Base-by-base conservation (phyloP, 352 stramenopile species). In the Pythium dissotocum region DNA sequence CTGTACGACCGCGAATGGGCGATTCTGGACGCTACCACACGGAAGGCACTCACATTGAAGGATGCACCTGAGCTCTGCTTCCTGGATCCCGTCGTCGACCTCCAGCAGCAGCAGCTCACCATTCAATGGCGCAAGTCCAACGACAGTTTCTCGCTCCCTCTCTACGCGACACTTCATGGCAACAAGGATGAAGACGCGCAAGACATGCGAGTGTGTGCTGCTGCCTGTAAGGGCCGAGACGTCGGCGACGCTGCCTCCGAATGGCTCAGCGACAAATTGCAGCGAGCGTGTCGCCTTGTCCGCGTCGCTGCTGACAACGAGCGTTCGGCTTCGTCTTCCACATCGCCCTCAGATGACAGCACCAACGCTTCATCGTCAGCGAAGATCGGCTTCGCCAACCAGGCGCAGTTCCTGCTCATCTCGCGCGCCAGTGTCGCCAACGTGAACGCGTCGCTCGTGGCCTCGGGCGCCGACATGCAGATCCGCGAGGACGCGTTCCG, bases 1-100 rank as follows among this genome's bases (percentile, higher is more conserved):
- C 69, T 91, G 0, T 91, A 85, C 42, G 86, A 94, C 62, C 76
- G 86, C 36, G 83, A 94, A 62, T 94, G 85, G 69, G 86, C 86
- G 24, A 83, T 94, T 49, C 68, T 93, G 16, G 82, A 93, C n/a
- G 58, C 73, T 4, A 74, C 61, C 10, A 85, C 78, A 2, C 69
- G 68, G 14, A 82, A 72, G 55, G 79, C 76, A 14, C 63, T 91
- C 4, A 85, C 83, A 8, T 71, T 90, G 10, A 92, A 92, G 63
- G 77, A 86, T 28, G 56, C 79, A 0, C 79, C 84, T 0, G 67
- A 84, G 24, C 63, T 95, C 32, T 92, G 76, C 59, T 85, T 87
- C 44, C 72, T 96, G 13, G 74, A 73, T 6, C 85, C 87, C 4
- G 58, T 77, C 12, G 71, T 95, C 13, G 87, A 95, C 55, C 75